A percentile compares a stretch with the other conserved stretches of the same genome.
phyloP scores from a whole-genome alignment of 106 monocot genomes.

The Dioscorea alata region DNA sequence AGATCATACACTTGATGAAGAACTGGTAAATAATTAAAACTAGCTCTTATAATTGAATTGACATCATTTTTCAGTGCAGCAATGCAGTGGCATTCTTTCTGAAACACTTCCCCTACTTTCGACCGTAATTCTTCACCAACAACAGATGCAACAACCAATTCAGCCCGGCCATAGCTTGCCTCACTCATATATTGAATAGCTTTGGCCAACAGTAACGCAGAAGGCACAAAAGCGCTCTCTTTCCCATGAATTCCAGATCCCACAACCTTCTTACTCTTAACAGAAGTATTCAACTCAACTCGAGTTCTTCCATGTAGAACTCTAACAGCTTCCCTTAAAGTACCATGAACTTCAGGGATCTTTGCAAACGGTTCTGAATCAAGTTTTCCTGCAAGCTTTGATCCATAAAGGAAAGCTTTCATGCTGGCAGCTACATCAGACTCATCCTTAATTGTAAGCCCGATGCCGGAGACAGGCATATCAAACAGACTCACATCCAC shows the following conservation, averaged over 20 bases:
- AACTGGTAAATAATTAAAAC: constrained; percentile 23
- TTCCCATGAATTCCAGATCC: constrained; percentile 24
- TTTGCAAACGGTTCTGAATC: constrained; percentile 22
- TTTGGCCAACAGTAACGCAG: constrained; percentile 26
- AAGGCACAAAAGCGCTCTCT: constrained; percentile 40
- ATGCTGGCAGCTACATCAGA: constrained; percentile 63
- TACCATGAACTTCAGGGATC: constrained; percentile 55
- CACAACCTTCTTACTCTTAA: constrained; percentile 31
- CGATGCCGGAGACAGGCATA: constrained; percentile 57
- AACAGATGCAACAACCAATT: constrained; percentile 18
- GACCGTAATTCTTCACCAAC: constrained; percentile 19
- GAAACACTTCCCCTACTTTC: constrained; percentile 21
- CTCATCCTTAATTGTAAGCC: constrained; percentile 65
- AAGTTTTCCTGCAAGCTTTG: constrained; percentile 55
- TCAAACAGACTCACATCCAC: constrained; percentile 51
- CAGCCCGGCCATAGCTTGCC: constrained; percentile 47
- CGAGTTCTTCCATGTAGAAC: constrained; percentile 44
- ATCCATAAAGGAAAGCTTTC: constrained; percentile 61
- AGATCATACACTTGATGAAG: constrained; percentile 34
- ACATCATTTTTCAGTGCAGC: constrained; percentile 33
- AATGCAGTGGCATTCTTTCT: constrained; percentile 19
- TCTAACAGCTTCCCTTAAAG: constrained; percentile 61
- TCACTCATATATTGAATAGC: constrained; percentile 37
- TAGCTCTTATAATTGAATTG: constrained; percentile 16
- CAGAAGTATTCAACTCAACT: constrained; percentile 55